Base-by-base conservation (phyloP, 345 rosid genomes). In the Eucalyptus erythrocorys region DNA sequence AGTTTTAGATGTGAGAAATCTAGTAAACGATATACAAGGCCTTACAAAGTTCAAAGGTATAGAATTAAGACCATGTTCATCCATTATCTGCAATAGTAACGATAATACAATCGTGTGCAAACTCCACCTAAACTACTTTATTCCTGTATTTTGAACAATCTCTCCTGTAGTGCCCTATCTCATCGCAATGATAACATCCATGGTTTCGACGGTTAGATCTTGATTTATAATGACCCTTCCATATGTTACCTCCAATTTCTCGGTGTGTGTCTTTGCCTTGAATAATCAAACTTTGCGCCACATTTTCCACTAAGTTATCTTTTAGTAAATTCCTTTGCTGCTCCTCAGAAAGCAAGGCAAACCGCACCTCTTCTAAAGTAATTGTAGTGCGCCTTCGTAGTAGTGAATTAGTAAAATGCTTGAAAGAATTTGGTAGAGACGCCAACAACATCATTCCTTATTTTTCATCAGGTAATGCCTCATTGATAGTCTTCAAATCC, bases 221-320 rank as follows among this genome's bases (percentile, higher is more conserved):
- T 14, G 3, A 71, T 76, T 37, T 76, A 76, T 8, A 37, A 76
- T 1, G 8, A 1, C 14, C 42, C 82, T 76, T 76, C 47, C 14
- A 21, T 37, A 2, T 10, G 1, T 76, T 22, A 76, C 27, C 47
- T 37, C 13, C 14, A 37, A 6, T 13, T 43, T 37, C 13, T 19
- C 0, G 2, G 3, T 21, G 45, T 76, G 26, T 1, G 1, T 71
- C 43, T 61, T 1, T n/a, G 3, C 26, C 43, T 1, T 1, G 7
- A 11, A 34, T 34, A 9, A 37, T 76, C 8, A 10, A 37, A 76
- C 47, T 76, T 34, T 32, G 22, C 1, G 0, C 11, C 6, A n/a
- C 32, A 68, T 68, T 19, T 37, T 71, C 5, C 8, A 2, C 76
- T n/a, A 37, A 19, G 27, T 71, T 71, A 19, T 37, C 81, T 71